A percentile compares a stretch with the other conserved stretches of the same genome.
These are phyloP conservation scores for Xylaria sp. DNA, from an alignment of 495 filamentous ascomycete species.

Conservation along the genomic window DNA sequence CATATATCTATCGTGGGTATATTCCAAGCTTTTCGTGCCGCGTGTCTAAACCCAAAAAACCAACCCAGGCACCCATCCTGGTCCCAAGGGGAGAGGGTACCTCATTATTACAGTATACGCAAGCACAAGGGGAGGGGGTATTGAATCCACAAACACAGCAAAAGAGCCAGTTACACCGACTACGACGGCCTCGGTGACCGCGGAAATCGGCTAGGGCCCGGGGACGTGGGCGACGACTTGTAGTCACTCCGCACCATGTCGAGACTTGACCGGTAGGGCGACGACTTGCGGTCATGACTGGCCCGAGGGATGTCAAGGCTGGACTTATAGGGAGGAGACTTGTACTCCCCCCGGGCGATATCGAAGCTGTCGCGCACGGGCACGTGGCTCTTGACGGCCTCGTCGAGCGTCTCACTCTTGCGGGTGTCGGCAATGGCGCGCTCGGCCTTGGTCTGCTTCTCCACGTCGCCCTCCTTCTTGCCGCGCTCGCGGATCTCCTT, in stretches of 20 bases:
- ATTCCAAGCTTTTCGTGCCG: constrained; percentile 8
- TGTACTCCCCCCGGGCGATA: background rate
- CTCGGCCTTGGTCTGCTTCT: constrained; percentile 52
- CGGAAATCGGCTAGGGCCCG: background rate
- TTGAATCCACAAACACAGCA: background rate
- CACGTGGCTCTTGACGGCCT: constrained; percentile 27
- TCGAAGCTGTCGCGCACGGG: constrained; percentile 29
- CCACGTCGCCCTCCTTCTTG: constrained; percentile 63
- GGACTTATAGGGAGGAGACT: background rate
- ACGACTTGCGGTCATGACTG: background rate
- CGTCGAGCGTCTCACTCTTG: constrained; percentile 38
- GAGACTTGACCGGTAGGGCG: background rate
- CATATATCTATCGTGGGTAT: constrained; percentile 14
- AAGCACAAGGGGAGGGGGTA: background rate
- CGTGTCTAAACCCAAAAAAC: background rate
- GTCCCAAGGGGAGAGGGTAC: background rate
- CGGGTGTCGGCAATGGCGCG: constrained; percentile 36
- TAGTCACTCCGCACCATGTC: background rate
- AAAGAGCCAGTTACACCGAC: background rate
- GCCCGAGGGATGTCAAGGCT: background rate
- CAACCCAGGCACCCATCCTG: background rate
- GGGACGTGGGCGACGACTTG: background rate
- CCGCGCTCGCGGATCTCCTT: constrained; percentile 59
- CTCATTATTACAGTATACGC: background rate
- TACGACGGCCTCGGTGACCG: background rate